phyloP scores from a whole-genome alignment of 805 yeast species.

The Saccharomycopsis sp. region DNA sequence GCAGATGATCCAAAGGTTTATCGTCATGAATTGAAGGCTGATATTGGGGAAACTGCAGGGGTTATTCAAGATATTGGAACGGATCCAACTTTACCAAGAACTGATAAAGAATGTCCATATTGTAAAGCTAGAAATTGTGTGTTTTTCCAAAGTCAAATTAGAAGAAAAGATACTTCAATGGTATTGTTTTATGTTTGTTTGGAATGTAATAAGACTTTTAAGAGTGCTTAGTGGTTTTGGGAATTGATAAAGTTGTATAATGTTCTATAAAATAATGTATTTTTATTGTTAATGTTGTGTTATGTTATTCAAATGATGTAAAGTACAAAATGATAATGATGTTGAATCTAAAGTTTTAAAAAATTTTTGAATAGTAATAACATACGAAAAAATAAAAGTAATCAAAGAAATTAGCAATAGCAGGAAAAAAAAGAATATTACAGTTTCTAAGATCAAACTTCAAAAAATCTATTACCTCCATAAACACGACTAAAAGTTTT shows the following conservation, averaged over 20 bases:
- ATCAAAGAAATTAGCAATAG: too few relatives aligned
- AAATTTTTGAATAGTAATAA: too few relatives aligned
- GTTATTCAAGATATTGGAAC: constrained; percentile 36
- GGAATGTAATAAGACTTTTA: constrained; percentile 35
- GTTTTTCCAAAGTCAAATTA: constrained; percentile 93
- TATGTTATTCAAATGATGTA: too few relatives aligned
- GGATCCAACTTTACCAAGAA: constrained; percentile 96
- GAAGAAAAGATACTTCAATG: constrained; percentile 93
- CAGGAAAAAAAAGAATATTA: too few relatives aligned
- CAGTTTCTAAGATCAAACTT: too few relatives aligned
- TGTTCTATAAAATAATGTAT: too few relatives aligned
- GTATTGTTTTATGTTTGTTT: constrained; percentile 86
- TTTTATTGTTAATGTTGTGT: too few relatives aligned
- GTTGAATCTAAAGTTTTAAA: too few relatives aligned
- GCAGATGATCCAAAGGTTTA: constrained; percentile 84
- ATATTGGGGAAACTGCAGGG: constrained; percentile 42
- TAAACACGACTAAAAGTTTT: constrained; percentile 40
- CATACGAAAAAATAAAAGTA: too few relatives aligned
- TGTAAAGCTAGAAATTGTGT: constrained; percentile 88
- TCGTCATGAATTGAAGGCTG: constrained; percentile 84
- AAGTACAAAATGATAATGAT: too few relatives aligned
- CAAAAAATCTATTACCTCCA: constrained; percentile 32
- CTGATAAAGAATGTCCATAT: constrained; percentile 86
- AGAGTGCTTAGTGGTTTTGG: constrained; percentile 7
- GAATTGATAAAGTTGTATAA: too few relatives aligned